Evolutionary conservation across 2,329 filamentous ascomycete species (phyloP), one percentile per base, ranked within the genome.

Genomic region (Penicillium paneum): DNA sequence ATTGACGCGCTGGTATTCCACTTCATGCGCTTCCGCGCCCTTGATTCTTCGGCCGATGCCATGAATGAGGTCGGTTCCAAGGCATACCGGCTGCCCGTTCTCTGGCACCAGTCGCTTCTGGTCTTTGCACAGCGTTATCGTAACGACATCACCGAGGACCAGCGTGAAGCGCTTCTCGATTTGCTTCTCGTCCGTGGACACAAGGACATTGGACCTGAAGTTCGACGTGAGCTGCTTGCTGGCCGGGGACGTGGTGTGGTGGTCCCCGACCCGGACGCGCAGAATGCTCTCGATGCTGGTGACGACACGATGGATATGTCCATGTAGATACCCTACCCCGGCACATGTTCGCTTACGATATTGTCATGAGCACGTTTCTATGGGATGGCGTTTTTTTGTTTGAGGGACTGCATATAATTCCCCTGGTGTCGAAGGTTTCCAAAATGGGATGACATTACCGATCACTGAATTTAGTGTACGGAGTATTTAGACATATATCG

Each of bases 1-100:
- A 86, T 99, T 46, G 94, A 99, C 66, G 88, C 91, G 2, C 79
- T 97, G 1, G 94, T 99, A 10, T 97, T 97, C 78, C 93, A 99
- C 74, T 99, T 99, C 74, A 74, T 97, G 58, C 88, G 94, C 15
- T 97, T 96, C 78, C 83, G 90, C 32, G 88, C 83, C 49, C 81
- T 84, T 26, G 86, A 78, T 48, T 78, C 78, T 31, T 75, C 71
- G 5, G 78, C 82, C 31, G 85, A 88, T 52, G 77, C 79, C 10
- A 78, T 77, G 47, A 71, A 75, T 71, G 71, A 75, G 54, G 74
- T 74, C 17, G 78, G 78, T n/a, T 81, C 83, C 44, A 78, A 81
- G 71, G 73, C 80, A 63, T 67, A 76, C 24, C 90, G 89, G 69
- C 73, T 97, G 61, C 94, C 95, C 0, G 91, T 99, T 8, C 85